Base-by-base conservation (phyloP, 169 alveolate species). In the Plasmodium falciparum region DNA sequence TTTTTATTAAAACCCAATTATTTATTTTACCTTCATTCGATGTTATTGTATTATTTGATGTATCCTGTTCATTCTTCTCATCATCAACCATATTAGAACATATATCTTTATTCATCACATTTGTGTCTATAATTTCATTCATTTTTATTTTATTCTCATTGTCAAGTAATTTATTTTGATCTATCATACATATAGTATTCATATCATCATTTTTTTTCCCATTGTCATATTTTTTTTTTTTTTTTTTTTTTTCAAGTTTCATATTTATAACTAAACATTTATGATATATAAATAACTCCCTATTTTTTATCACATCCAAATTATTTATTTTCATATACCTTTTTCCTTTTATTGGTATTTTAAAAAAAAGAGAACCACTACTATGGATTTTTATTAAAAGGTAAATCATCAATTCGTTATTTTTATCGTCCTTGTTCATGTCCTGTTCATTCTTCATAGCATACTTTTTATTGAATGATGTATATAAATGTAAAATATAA, bases 341-440 rank as follows among this genome's bases (percentile, higher is more conserved):
- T 54, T 72, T 72, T 54, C 54, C 39, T 54, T 43, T 62, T 15
- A 86, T 5, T 15, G 88, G 88, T 9, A 86, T 66, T 86, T 70
- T 73, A 58, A 86, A 86, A 86, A 61, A 86, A 45, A 70, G 62
- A 39, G 92, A 86, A 17, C 92, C 92, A 72, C 33, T 12, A 24
- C 49, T 33, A 17, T 29, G 62, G 1, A 86, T 65, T 61, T 67
- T 86, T 0, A 85, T 85, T 33, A 71, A 17, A 43, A 86, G 29
- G 6, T 20, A 62, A 22, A 5, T 39, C 9, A 11, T 39, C 9
- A 11, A 78, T 52, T 43, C 52, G 2, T 72, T 17, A 8, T 62
- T n/a, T 22, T 50, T 29, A 9, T 15, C 29, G 0, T 86, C 52
- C 7, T 22, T 39, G 13, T 26, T 72, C 29, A 65, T n/a, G 47